phyloP scores from a whole-genome alignment of 176 grass and related monocot species.

The Carex myosuroides region DNA sequence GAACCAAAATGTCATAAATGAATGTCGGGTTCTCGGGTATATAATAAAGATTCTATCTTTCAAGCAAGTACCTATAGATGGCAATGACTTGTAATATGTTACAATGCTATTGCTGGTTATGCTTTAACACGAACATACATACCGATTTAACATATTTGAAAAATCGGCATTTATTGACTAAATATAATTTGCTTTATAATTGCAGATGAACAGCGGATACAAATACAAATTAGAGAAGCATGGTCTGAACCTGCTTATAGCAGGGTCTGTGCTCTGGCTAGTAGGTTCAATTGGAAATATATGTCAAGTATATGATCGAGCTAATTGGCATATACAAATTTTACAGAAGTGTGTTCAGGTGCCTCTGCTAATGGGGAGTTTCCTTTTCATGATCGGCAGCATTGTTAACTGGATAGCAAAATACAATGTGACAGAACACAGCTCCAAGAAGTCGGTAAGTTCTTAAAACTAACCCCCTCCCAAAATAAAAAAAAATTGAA shows the following conservation, averaged over 20 bases:
- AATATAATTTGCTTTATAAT: not conserved
- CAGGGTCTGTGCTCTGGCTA: conserved; percentile 50
- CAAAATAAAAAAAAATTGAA: not conserved
- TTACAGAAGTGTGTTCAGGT: conserved; percentile 76
- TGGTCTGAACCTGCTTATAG: conserved; percentile 56
- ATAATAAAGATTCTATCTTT: not conserved
- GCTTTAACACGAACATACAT: not conserved
- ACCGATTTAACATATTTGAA: not conserved
- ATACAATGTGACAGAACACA: not conserved
- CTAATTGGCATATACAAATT: conserved; percentile 62
- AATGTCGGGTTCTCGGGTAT: not conserved
- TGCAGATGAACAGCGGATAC: conserved; percentile 54
- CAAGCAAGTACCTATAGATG: not conserved
- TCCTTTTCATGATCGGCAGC: conserved; percentile 51
- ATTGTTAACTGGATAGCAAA: conserved; percentile 36
- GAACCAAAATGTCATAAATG: not conserved
- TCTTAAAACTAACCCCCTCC: not conserved
- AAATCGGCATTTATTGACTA: not conserved
- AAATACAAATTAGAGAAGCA: conserved; percentile 39
- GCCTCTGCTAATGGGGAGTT: conserved; percentile 64
- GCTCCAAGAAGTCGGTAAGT: conserved; percentile 15
- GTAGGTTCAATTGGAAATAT: conserved; percentile 64
- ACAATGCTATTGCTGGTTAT: not conserved
- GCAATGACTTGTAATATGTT: not conserved
- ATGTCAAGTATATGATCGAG: conserved; percentile 67